Conservation (phyloP, 257 asterid species). For the Linderniella brevidens region DNA sequence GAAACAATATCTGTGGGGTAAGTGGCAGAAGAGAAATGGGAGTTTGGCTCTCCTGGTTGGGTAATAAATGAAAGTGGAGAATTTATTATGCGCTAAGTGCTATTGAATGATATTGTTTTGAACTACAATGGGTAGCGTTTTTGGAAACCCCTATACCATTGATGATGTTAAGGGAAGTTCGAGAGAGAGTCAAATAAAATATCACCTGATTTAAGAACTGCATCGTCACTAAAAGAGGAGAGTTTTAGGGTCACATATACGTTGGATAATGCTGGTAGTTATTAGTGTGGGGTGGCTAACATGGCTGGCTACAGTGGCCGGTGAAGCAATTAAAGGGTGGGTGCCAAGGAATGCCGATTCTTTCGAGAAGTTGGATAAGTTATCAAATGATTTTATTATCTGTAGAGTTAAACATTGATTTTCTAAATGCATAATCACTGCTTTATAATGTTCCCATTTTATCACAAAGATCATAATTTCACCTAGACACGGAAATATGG, state of each 20-base stretch:
- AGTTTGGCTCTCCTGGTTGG: too few species aligned
- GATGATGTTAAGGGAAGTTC: constrained; percentile 38
- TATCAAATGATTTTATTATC: constrained; percentile 1
- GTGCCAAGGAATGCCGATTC: constrained; percentile 3
- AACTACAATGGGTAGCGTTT: constrained; percentile 32
- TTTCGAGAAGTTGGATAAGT: constrained; percentile 2
- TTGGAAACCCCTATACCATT: constrained; percentile 27
- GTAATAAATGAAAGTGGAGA: too few species aligned
- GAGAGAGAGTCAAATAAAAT: constrained; percentile 33
- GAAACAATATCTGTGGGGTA: too few species aligned
- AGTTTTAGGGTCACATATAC: constrained; percentile 24
- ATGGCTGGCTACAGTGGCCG: constrained; percentile 6
- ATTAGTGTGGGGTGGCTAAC: constrained; percentile 14
- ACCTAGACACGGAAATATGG: too few species aligned
- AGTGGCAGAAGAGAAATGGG: too few species aligned
- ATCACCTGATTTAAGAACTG: constrained; percentile 25
- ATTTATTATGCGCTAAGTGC: too few species aligned
- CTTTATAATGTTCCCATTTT: too few species aligned
- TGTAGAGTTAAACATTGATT: too few species aligned
- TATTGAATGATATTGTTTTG: constrained; percentile 7
- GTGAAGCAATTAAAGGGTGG: constrained; percentile 4
- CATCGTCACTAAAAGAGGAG: constrained; percentile 34
- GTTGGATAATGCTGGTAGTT: constrained; percentile 12
- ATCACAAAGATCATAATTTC: too few species aligned
- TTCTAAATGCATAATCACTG: too few species aligned